Percentiles rank a stretch among this genome's conserved stretches.
Conservation (phyloP, 2,329 filamentous ascomycete genomes). For the Aspergillus sp. region DNA sequence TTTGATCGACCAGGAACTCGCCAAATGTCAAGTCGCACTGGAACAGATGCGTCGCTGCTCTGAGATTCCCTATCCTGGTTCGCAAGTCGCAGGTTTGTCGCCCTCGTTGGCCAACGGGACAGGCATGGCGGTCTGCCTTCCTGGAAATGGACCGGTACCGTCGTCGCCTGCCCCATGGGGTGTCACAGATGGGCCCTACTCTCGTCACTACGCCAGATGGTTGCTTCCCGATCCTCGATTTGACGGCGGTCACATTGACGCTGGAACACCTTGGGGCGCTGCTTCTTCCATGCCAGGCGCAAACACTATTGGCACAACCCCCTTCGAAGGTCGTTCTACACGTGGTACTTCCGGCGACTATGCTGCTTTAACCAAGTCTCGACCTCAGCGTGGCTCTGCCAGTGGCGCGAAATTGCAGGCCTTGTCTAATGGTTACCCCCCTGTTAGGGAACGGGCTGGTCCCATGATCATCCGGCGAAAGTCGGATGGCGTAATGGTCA, state of each 20-base stretch:
- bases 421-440: slow-evolving; percentile 62
- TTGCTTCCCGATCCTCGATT: slow-evolving; percentile 82
- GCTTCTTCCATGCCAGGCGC: slow-evolving; percentile 1
- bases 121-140: slow-evolving; percentile 61
- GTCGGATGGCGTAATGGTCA: slow-evolving; percentile 75
- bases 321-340: slow-evolving; percentile 67
- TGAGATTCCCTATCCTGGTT: slow-evolving; percentile 80
- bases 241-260: slow-evolving; percentile 54
- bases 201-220: slow-evolving; percentile 93
- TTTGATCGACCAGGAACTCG: slow-evolving; percentile 90
- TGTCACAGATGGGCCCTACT: slow-evolving; percentile 85
- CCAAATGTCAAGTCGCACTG: slow-evolving; percentile 86
- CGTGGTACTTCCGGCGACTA: slow-evolving; percentile 64
- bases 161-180: slow-evolving; percentile 82
- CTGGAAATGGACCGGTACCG: slow-evolving; percentile 59
- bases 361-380: slow-evolving; percentile 45
- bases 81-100: slow-evolving; percentile 52
- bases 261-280: slow-evolving; percentile 12
- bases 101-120: slow-evolving; percentile 66
- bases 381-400: slow-evolving; percentile 50
- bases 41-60: slow-evolving; percentile 91
- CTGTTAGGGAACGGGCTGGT: slow-evolving; percentile 72
- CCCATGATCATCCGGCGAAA: slow-evolving; percentile 79
- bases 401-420: slow-evolving; percentile 61
- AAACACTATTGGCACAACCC: slow-evolving; percentile 33